Evolutionary conservation across 768 basidiomycete genomes (phyloP).

Genomic region (Mrakia gelida): DNA sequence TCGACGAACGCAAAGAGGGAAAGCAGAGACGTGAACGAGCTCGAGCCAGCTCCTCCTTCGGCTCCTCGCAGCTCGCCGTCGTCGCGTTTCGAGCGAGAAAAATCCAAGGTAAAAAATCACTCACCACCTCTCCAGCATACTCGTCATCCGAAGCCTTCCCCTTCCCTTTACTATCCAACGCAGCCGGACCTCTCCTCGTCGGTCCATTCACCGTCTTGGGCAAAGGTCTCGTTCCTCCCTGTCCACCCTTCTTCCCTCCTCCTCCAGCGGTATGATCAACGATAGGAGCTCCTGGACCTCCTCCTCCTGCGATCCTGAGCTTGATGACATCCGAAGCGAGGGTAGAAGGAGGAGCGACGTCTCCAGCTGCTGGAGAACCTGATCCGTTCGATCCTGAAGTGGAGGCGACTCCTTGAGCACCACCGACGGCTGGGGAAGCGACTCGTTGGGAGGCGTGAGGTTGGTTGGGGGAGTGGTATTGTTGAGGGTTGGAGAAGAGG

Average conservation of each 20-base stretch:
- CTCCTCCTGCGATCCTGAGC: not conserved
- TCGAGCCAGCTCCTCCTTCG: not conserved
- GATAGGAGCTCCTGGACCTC: not conserved
- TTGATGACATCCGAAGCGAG: conserved; percentile 4
- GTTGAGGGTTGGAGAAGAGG: conserved; percentile 6
- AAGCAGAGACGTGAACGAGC: not conserved
- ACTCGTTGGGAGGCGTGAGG: not conserved
- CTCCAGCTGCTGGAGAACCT: not conserved
- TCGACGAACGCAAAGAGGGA: not conserved
- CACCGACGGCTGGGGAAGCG: not conserved
- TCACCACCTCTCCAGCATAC: conserved; percentile 18
- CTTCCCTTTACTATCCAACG: conserved; percentile 9
- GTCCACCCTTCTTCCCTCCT: not conserved
- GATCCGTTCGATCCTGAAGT: not conserved
- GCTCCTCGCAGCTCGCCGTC: not conserved
- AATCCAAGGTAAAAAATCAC: not conserved
- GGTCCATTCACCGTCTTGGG: conserved; percentile 11
- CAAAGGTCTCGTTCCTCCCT: not conserved
- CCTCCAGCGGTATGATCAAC: not conserved
- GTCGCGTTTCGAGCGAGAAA: not conserved
- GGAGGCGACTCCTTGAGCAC: not conserved
- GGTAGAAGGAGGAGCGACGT: not conserved
- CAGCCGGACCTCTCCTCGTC: not conserved
- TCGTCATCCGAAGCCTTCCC: conserved; percentile 20
- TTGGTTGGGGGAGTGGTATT: not conserved